Conservation (phyloP, 352 stramenopile genomes). For the Pythium scleroteichum region DNA sequence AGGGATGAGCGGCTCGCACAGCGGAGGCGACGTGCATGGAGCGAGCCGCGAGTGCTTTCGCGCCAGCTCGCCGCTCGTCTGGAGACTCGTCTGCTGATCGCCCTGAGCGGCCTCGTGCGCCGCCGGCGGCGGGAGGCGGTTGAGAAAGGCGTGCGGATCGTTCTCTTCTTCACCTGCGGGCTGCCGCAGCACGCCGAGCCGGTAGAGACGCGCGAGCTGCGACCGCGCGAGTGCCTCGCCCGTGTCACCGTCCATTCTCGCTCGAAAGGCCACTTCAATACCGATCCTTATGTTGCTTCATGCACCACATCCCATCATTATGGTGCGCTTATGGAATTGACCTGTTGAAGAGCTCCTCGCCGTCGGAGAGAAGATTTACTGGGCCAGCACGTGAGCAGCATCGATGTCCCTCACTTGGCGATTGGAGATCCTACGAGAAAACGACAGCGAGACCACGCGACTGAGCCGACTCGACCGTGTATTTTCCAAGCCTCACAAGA, state of each 20-base stretch:
- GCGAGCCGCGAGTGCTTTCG: background rate
- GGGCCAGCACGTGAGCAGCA: too few species aligned
- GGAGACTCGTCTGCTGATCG: background rate
- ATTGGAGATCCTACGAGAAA: background rate
- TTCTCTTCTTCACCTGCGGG: conserved; percentile 28
- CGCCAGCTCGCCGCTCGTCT: conserved; percentile 20
- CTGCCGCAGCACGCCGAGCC: conserved; percentile 48
- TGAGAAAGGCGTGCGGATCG: conserved; percentile 31
- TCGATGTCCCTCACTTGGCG: too few species aligned
- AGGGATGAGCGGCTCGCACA: background rate
- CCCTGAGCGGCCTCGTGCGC: background rate
- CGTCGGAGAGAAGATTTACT: background rate
- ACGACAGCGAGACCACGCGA: background rate
- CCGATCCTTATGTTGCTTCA: background rate
- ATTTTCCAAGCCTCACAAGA: background rate
- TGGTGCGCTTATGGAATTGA: background rate
- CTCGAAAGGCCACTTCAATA: conserved; percentile 14
- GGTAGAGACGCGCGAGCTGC: conserved; percentile 55
- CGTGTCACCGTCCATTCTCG: conserved; percentile 23
- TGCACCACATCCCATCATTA: background rate
- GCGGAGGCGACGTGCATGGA: conserved; percentile 6
- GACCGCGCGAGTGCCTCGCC: conserved; percentile 39
- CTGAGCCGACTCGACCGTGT: background rate
- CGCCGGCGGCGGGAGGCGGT: conserved; percentile 18
- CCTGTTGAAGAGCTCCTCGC: background rate